Percentiles rank a stretch among this genome's conserved stretches.
phyloP scores from a whole-genome alignment of 331 rosid species.

The Pyrus hybrid region DNA sequence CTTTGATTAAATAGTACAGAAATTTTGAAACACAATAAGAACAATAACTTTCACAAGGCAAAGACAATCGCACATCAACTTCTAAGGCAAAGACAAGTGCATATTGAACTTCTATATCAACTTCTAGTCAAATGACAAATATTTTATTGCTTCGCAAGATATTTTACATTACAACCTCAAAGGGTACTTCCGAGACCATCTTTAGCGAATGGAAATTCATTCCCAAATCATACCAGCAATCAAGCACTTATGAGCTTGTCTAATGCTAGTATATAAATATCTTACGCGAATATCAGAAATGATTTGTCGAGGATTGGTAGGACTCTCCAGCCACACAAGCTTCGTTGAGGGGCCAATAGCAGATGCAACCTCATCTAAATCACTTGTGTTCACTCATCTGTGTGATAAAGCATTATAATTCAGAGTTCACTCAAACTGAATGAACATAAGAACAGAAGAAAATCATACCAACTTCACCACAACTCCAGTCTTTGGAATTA shows the following conservation, averaged over 20 bases:
- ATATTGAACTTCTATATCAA: too few species aligned
- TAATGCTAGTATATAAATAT: neutral
- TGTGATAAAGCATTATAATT: conserved; percentile 20
- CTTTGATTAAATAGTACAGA: neutral
- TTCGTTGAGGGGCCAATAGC: conserved; percentile 71
- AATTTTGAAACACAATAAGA: neutral
- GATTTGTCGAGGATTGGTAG: conserved; percentile 78
- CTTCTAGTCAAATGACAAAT: too few species aligned
- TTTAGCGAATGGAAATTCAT: neutral
- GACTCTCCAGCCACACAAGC: conserved; percentile 97
- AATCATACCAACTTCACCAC: conserved; percentile 69
- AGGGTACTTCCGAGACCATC: neutral
- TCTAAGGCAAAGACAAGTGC: neutral
- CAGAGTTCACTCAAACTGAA: conserved; percentile 6
- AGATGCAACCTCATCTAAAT: conserved; percentile 74
- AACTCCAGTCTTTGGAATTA: conserved; percentile 69
- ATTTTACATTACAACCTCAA: neutral
- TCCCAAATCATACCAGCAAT: neutral
- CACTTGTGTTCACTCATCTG: conserved; percentile 77
- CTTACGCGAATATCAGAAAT: conserved; percentile 75
- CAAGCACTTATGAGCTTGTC: neutral
- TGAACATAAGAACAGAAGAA: conserved; percentile 11
- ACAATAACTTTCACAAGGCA: neutral
- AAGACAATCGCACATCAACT: neutral
- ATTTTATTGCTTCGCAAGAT: neutral